phyloP scores from a whole-genome alignment of 768 basidiomycete genomes.

The Tricholoma sp. region DNA sequence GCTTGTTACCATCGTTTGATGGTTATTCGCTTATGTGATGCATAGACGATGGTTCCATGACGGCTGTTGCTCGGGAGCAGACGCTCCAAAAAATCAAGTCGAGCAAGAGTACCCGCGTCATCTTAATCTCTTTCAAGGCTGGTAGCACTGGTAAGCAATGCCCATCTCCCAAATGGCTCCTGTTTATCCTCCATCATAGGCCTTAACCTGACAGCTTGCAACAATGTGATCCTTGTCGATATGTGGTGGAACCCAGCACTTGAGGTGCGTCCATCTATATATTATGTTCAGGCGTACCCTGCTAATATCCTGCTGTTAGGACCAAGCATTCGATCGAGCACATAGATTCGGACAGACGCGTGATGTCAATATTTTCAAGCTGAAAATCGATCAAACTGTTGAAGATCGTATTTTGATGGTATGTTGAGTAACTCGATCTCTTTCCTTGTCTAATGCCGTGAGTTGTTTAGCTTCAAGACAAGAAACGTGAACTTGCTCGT shows the following conservation, averaged over 20 bases:
- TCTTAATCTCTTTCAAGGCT: conserved; percentile 95
- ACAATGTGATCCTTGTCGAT: conserved; percentile 90
- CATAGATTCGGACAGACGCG: conserved; percentile 88
- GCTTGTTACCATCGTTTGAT: background rate
- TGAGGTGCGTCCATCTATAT: conserved; percentile 45
- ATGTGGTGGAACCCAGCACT: conserved; percentile 94
- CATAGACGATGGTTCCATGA: conserved; percentile 88
- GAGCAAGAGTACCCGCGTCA: conserved; percentile 57
- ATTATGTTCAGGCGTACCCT: background rate
- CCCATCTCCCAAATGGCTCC: conserved; percentile 1
- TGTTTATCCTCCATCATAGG: conserved; percentile 35
- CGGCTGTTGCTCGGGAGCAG: conserved; percentile 66
- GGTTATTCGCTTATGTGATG: background rate
- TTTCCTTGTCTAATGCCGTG: background rate
- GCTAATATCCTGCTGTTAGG: conserved; percentile 32
- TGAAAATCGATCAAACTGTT: conserved; percentile 82
- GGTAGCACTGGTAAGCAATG: conserved; percentile 74
- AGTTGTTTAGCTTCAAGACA: conserved; percentile 69
- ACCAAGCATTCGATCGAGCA: conserved; percentile 91
- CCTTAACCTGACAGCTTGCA: conserved; percentile 88
- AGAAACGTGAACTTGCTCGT: conserved; percentile 78
- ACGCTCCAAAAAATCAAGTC: conserved; percentile 70
- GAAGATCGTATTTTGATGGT: conserved; percentile 83
- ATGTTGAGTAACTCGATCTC: conserved; percentile 6
- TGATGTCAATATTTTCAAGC: conserved; percentile 84